These are phyloP conservation scores for Penicillium crustosum DNA, from an alignment of 2,329 filamentous ascomycete species.

Conservation along the genomic window DNA sequence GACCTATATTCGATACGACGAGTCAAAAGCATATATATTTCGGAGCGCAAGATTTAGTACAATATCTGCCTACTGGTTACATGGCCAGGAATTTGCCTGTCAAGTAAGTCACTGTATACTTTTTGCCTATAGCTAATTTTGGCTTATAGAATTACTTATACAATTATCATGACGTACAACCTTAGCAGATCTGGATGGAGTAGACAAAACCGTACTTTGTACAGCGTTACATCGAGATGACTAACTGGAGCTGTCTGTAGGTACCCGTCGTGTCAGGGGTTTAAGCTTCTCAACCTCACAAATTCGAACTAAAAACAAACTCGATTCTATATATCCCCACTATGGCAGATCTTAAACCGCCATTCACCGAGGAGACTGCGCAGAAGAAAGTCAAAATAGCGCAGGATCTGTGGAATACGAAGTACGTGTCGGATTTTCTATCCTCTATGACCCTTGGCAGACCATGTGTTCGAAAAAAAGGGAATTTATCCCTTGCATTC, in stretches of 20 bases:
- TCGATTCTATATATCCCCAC: neutral
- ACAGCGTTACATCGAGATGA: neutral
- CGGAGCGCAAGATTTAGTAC: neutral
- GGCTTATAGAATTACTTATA: neutral
- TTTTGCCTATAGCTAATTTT: neutral
- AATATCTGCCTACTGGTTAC: neutral
- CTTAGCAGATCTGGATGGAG: neutral
- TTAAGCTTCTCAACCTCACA: neutral
- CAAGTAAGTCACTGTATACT: neutral
- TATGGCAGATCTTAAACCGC: conserved; percentile 56
- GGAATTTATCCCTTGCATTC: conserved; percentile 22
- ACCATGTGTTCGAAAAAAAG: conserved; percentile 21
- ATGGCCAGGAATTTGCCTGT: neutral
- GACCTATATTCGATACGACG: neutral
- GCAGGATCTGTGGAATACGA: conserved; percentile 79
- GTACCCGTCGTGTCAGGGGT: too few relatives aligned
- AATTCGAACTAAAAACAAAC: neutral
- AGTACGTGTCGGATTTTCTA: conserved; percentile 46
- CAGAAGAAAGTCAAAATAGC: conserved; percentile 77
- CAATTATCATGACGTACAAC: neutral
- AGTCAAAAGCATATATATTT: neutral
- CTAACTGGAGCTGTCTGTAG: neutral
- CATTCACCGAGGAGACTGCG: conserved; percentile 73
- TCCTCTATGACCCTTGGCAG: neutral
- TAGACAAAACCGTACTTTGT: neutral